Percentiles rank a stretch among this genome's conserved stretches.
These are phyloP conservation scores for Termitomyces bulborhizus DNA, from an alignment of 768 basidiomycete genomes.

Conservation along the genomic window DNA sequence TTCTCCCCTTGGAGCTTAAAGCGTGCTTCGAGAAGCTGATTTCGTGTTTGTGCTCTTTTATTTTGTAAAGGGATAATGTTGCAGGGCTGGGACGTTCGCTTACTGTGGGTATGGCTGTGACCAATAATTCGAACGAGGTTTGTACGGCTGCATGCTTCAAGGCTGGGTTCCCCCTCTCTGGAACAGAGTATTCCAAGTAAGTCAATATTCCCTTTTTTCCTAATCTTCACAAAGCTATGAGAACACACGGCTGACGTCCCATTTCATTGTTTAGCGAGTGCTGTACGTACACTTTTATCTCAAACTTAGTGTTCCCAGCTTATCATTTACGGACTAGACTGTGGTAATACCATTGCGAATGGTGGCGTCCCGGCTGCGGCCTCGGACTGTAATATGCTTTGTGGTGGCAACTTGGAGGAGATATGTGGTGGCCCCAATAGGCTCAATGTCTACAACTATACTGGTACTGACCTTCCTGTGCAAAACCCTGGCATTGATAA, in stretches of 20 bases:
- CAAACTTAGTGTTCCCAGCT: background rate
- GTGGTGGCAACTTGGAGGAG: constrained; percentile 54
- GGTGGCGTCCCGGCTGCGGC: constrained; percentile 39
- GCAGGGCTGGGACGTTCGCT: constrained; percentile 36
- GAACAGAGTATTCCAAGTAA: constrained; percentile 33
- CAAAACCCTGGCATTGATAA: constrained; percentile 23
- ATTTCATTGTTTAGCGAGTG: constrained; percentile 42
- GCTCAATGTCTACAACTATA: constrained; percentile 65
- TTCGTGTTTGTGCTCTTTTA: constrained; percentile 25
- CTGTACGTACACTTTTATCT: constrained; percentile 32
- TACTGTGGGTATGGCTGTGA: constrained; percentile 25
- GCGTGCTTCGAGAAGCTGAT: constrained; percentile 30
- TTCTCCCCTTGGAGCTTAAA: constrained; percentile 10
- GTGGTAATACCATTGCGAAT: constrained; percentile 39
- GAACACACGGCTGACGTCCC: constrained; percentile 9
- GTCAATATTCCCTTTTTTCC: constrained; percentile 22
- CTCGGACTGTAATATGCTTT: constrained; percentile 63
- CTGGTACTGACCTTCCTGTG: constrained; percentile 46
- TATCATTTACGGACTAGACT: constrained; percentile 31
- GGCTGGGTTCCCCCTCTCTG: constrained; percentile 34
- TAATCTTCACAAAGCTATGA: constrained; percentile 8
- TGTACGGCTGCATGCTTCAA: constrained; percentile 61
- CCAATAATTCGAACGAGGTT: constrained; percentile 41
- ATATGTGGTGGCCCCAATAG: constrained; percentile 71
- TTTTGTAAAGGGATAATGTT: constrained; percentile 34